Evolutionary conservation across 495 filamentous ascomycete genomes (phyloP).

Genomic region (Elasticomyces elasticus): DNA sequence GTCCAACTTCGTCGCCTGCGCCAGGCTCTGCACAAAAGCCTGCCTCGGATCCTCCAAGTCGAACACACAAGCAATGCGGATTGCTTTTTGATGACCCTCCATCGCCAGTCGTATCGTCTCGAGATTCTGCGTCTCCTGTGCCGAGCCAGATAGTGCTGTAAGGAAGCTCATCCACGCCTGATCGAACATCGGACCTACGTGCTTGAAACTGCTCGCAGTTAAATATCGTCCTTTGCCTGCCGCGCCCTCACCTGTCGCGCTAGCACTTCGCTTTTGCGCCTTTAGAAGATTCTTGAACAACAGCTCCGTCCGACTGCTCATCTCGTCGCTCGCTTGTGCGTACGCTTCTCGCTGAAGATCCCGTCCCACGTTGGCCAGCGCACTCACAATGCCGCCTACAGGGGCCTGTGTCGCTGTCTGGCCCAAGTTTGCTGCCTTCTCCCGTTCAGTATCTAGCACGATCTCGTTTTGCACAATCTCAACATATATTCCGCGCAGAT

Average conservation of each 20-base stretch:
- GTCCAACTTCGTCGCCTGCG: constrained; percentile 88
- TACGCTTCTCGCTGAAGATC: constrained; percentile 91
- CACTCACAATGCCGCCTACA: constrained; percentile 60
- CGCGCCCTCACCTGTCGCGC: constrained; percentile 12
- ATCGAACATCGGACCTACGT: constrained; percentile 97
- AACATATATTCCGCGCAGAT: constrained; percentile 78
- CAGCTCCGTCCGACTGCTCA: constrained; percentile 78
- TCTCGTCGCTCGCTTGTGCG: constrained; percentile 88
- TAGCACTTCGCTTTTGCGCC: constrained; percentile 65
- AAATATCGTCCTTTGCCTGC: constrained; percentile 50
- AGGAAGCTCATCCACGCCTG: constrained; percentile 99
- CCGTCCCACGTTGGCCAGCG: constrained; percentile 81
- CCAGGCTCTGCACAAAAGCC: constrained; percentile 87
- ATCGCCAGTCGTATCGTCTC: constrained; percentile 85
- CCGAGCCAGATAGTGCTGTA: constrained; percentile 79
- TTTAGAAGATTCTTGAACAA: constrained; percentile 83
- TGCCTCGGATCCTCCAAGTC: constrained; percentile 81
- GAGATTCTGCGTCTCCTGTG: constrained; percentile 83
- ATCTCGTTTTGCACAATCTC: constrained; percentile 90
- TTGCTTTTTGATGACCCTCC: constrained; percentile 88
- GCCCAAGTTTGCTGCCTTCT: constrained; percentile 67
- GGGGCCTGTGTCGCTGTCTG: constrained; percentile 42
- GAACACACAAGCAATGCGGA: constrained; percentile 86
- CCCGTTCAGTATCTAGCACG: constrained; percentile 82
- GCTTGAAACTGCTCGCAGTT: constrained; percentile 80